Evolutionary conservation across 2,329 filamentous ascomycete species (phyloP), one percentile per base, ranked within the genome.

Genomic region (Laburnicola sp.): DNA sequence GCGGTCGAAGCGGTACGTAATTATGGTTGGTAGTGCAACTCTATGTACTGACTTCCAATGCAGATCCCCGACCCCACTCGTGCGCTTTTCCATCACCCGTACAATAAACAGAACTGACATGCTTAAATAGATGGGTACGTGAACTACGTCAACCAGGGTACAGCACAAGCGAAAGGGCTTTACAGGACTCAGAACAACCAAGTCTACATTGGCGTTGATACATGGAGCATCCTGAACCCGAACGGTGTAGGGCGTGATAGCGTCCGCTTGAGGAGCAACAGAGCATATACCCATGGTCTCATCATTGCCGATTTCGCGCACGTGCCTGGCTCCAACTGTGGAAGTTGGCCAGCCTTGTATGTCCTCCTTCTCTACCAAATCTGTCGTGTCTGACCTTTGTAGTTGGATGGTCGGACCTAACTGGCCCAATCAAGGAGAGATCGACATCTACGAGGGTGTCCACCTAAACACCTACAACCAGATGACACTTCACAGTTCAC

Each of bases 271-370:
- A 60, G 69, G 26, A 72, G 67, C 56, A 74, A 73, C 48, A 60
- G 51, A 27, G 59, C 68, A 0, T 75, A 73, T 58, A 73, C 63
- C 27, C 65, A 65, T 28, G 72, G 60, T 3, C 64, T 75, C 16
- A 58, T 75, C 54, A 74, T 75, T 16, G 70, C 68, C 22, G 72
- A 75, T 56, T 69, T 75, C 46, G 70, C 68, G 1, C 73, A 75
- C 40, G 68, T 74, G 8, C 72, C 73, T 2, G 70, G 69, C 8
- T 70, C 56, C 27, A 63, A 56, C 37, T 75, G 73, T 44, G 73
- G 73, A 5, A 60, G 63, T 3, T 75, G 73, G 72, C 73, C 73
- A 8, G 70, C 72, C 27, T 74, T 71, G 64, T 72, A 63, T 32
- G 56, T 54, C 22, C 3, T 21, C 6, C n/a, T 21, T 6, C 6